Conservation (phyloP, 2,329 filamentous ascomycete species). For the Moelleriella libera region DNA sequence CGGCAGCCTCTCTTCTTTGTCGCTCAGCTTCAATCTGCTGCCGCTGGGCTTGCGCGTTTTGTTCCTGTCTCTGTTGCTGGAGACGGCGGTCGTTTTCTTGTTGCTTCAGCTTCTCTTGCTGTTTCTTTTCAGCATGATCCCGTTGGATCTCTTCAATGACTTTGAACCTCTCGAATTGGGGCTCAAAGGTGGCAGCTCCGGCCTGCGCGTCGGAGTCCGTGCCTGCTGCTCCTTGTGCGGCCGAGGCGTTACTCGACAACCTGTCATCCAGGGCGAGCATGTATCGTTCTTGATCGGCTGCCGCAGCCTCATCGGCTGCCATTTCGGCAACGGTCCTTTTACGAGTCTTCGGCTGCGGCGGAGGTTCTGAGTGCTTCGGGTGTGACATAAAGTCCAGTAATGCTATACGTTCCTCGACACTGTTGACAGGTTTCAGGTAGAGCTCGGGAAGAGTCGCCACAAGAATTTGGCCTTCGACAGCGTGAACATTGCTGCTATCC, state of each 20-base stretch:
- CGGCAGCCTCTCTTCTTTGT: constrained; percentile 19
- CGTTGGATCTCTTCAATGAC: constrained; percentile 72
- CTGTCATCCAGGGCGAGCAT: constrained; percentile 90
- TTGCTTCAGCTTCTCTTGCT: constrained; percentile 59
- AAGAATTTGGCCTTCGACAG: constrained; percentile 64
- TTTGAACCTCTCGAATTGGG: constrained; percentile 84
- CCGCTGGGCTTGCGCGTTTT: constrained; percentile 29
- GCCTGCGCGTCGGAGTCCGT: constrained; percentile 61
- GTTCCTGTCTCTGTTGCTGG: constrained; percentile 28
- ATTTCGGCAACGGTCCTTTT: constrained; percentile 93
- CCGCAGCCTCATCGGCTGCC: constrained; percentile 84
- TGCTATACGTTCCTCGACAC: constrained; percentile 51
- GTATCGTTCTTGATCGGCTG: constrained; percentile 77
- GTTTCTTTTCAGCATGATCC: constrained; percentile 62
- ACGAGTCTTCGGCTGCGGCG: constrained; percentile 73
- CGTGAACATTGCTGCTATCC: constrained; percentile 57
- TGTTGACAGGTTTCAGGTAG: constrained; percentile 62
- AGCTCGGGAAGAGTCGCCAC: constrained; percentile 61
- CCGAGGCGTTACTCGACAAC: constrained; percentile 44
- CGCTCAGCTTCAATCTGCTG: constrained; percentile 30
- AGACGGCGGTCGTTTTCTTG: constrained; percentile 43
- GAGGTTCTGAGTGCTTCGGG: constrained; percentile 60
- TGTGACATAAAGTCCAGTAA: constrained; percentile 61
- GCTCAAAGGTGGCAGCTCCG: constrained; percentile 62
- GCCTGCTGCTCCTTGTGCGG: constrained; percentile 40